phyloP scores from a whole-genome alignment of 2,329 filamentous ascomycete species.

The Trichoderma lentiforme region DNA sequence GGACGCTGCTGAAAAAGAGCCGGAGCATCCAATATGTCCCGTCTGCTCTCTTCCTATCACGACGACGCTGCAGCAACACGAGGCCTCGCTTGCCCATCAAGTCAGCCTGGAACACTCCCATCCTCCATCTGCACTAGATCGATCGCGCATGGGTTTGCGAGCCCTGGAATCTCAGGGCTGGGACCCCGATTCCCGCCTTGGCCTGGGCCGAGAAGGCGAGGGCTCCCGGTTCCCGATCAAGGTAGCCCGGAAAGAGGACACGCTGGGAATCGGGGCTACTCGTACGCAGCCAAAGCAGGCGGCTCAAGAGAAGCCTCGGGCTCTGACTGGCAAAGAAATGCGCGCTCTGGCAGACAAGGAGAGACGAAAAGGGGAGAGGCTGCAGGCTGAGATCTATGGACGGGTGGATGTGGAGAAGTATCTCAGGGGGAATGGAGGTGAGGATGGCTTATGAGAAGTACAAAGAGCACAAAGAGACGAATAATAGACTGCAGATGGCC shows the following conservation, averaged over 20 bases:
- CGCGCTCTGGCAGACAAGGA: constrained; percentile 44
- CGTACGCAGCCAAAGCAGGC: constrained; percentile 41
- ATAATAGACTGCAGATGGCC: neutral
- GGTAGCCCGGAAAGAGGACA: constrained; percentile 67
- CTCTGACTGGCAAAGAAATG: constrained; percentile 54
- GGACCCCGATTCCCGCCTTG: constrained; percentile 68
- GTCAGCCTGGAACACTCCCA: constrained; percentile 66
- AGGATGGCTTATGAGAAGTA: constrained; percentile 19
- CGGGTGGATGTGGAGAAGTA: constrained; percentile 75
- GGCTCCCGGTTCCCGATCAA: constrained; percentile 77
- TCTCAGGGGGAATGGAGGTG: constrained; percentile 46
- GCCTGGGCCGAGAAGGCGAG: constrained; percentile 67
- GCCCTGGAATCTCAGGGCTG: constrained; percentile 67
- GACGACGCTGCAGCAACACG: constrained; percentile 43
- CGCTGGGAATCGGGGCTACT: constrained; percentile 64
- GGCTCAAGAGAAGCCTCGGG: constrained; percentile 54
- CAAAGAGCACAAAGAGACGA: neutral
- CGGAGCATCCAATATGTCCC: constrained; percentile 28
- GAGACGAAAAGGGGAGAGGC: constrained; percentile 56
- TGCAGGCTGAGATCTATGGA: constrained; percentile 70
- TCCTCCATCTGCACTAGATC: constrained; percentile 68
- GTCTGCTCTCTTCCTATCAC: constrained; percentile 37
- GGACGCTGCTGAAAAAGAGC: neutral
- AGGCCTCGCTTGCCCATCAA: constrained; percentile 67
- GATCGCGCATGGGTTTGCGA: constrained; percentile 65